These are phyloP conservation scores for Pythium grandisporangium DNA, from an alignment of 352 stramenopile genomes.

Conservation along the genomic window DNA sequence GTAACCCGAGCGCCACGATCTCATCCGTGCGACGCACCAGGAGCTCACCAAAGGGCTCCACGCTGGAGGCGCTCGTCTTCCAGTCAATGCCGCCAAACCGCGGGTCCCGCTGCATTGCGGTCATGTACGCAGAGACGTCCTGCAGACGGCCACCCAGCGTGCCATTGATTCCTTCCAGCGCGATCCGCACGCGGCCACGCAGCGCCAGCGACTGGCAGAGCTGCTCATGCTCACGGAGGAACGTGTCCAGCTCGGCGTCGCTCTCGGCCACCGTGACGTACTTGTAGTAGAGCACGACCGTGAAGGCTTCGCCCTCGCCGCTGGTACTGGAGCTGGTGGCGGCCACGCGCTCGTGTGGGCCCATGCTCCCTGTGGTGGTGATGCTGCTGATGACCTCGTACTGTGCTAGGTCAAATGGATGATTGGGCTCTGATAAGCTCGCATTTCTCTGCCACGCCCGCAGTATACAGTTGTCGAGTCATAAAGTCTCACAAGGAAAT, in stretches of 20 bases:
- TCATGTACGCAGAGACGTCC: constrained; percentile 56
- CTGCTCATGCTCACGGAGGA: constrained; percentile 28
- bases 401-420: too few species aligned
- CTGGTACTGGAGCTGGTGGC: constrained; percentile 22
- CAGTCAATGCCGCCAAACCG: constrained; percentile 58
- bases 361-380: too few species aligned
- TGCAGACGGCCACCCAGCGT: constrained; percentile 43
- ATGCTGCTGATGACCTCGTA: too few species aligned
- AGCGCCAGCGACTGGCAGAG: constrained; percentile 48
- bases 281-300: constrained; percentile 81
- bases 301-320: constrained; percentile 18
- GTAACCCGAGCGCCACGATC: constrained; percentile 73
- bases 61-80: constrained; percentile 56
- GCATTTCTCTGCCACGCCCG: too few species aligned
- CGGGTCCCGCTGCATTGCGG: constrained; percentile 26
- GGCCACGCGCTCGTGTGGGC: too few species aligned
- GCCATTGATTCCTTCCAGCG: constrained; percentile 82
- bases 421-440: too few species aligned
- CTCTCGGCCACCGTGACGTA: constrained; percentile 55
- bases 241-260: constrained; percentile 18
- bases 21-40: constrained; percentile 57
- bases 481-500: too few species aligned
- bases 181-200: constrained; percentile 64
- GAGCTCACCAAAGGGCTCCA: constrained; percentile 53
- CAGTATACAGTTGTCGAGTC: too few species aligned